Conservation (phyloP, 2,329 filamentous ascomycete genomes). For the Cercospora sp. region DNA sequence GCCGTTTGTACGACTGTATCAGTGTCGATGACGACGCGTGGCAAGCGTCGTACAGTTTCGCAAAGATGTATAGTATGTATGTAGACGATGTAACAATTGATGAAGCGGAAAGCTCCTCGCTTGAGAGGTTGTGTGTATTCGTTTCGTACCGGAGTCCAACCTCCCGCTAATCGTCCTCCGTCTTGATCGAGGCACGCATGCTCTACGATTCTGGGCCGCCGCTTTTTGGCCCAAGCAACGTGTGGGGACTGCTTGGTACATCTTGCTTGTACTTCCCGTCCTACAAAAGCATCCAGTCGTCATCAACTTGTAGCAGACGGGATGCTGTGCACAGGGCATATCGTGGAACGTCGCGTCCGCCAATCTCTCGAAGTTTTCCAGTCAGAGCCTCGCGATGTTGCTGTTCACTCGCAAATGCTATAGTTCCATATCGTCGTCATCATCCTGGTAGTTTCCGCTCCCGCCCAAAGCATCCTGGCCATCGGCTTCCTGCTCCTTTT, state of each 20-base stretch:
- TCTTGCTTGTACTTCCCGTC: neutral
- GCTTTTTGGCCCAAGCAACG: neutral
- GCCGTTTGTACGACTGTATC: neutral
- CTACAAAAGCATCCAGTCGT: neutral
- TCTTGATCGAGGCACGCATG: neutral
- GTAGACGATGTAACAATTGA: neutral
- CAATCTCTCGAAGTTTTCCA: neutral
- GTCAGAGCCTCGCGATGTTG: neutral
- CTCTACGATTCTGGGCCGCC: neutral
- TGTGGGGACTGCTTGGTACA: neutral
- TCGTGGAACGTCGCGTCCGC: neutral
- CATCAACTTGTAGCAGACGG: neutral
- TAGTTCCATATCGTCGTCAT: constrained; percentile 62
- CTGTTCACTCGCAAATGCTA: constrained; percentile 7
- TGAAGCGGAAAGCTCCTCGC: neutral
- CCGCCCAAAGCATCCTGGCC: constrained; percentile 54
- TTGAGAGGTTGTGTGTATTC: neutral
- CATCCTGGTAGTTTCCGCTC: constrained; percentile 51
- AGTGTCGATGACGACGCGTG: neutral
- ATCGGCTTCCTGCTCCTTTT: constrained; percentile 74
- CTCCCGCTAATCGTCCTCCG: neutral
- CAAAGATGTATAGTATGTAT: neutral
- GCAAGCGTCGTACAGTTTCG: neutral
- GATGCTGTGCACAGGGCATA: neutral
- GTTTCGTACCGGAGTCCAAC: neutral